Percentiles rank a stretch among this genome's conserved stretches.
These are phyloP conservation scores for Chalaropsis thielavioides DNA, from an alignment of 2,329 filamentous ascomycete genomes.

Conservation along the genomic window DNA sequence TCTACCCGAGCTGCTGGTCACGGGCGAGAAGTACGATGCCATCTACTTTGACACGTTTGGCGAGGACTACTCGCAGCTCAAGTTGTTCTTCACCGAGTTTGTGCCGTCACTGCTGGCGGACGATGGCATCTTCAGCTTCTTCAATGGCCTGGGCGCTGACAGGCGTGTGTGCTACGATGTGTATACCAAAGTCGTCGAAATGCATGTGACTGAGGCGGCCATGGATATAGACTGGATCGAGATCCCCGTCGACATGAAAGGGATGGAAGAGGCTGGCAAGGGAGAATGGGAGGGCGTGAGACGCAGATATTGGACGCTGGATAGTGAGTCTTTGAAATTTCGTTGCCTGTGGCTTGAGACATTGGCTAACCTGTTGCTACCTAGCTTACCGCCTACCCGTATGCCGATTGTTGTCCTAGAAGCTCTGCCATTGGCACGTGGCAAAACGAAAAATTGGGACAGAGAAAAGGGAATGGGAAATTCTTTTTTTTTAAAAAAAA, in stretches of 20 bases:
- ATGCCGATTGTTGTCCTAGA: slow-evolving; percentile 56
- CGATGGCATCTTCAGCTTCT: slow-evolving; percentile 66
- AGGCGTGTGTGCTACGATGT: slow-evolving; percentile 90
- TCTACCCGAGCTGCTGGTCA: slow-evolving; percentile 50
- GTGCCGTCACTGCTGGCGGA: slow-evolving; percentile 65
- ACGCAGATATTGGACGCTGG: slow-evolving; percentile 78
- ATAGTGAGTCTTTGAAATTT: slow-evolving; percentile 35
- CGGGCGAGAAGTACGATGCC: slow-evolving; percentile 61
- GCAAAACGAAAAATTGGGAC: neutral
- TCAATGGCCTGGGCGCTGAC: slow-evolving; percentile 86
- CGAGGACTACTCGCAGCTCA: slow-evolving; percentile 77
- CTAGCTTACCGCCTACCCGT: slow-evolving; percentile 57
- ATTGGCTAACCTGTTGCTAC: slow-evolving; percentile 22
- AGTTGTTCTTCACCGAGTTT: slow-evolving; percentile 75
- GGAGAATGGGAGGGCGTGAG: slow-evolving; percentile 80
- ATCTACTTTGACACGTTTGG: slow-evolving; percentile 98
- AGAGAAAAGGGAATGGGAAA: neutral
- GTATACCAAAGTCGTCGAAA: slow-evolving; percentile 80
- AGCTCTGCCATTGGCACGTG: neutral
- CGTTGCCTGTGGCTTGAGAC: slow-evolving; percentile 12
- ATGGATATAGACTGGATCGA: slow-evolving; percentile 80
- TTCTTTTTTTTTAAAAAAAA: too few relatives aligned
- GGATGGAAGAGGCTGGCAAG: slow-evolving; percentile 49
- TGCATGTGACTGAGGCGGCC: slow-evolving; percentile 78
- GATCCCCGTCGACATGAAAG: slow-evolving; percentile 53